These are phyloP conservation scores for Pseudogymnoascus sp. DNA, from an alignment of 2,329 filamentous ascomycete species.

Conservation along the genomic window DNA sequence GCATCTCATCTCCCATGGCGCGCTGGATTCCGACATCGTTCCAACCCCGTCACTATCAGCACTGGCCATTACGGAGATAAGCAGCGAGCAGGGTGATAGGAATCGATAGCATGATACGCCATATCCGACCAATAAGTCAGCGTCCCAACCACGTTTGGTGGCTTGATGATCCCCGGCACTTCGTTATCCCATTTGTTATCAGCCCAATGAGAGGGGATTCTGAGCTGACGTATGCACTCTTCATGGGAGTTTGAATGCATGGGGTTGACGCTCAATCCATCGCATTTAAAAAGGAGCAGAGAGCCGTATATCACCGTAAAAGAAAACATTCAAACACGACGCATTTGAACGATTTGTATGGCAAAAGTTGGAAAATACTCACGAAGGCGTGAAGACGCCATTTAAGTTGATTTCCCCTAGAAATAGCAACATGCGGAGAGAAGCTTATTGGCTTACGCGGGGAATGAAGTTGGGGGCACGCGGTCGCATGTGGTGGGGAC, in stretches of 20 bases:
- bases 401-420: background rate
- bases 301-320: background rate
- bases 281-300: background rate
- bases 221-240: background rate
- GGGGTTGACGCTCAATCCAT: background rate
- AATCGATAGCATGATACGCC: too few species aligned
- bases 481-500: background rate
- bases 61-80: background rate
- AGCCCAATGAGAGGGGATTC: too few species aligned
- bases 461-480: too few species aligned
- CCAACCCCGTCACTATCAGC: background rate
- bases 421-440: background rate
- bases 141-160: background rate
- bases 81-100: background rate
- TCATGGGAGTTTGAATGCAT: background rate
- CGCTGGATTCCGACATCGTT: background rate
- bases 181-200: background rate
- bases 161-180: background rate
- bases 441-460: background rate
- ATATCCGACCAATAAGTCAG: background rate
- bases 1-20: background rate
- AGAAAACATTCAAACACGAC: background rate
- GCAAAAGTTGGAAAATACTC: background rate
- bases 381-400: background rate
- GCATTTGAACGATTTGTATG: background rate